Evolutionary conservation across 139 green algal genomes (phyloP), one percentile per base, ranked within the genome.

Genomic region (Closterium sp.): DNA sequence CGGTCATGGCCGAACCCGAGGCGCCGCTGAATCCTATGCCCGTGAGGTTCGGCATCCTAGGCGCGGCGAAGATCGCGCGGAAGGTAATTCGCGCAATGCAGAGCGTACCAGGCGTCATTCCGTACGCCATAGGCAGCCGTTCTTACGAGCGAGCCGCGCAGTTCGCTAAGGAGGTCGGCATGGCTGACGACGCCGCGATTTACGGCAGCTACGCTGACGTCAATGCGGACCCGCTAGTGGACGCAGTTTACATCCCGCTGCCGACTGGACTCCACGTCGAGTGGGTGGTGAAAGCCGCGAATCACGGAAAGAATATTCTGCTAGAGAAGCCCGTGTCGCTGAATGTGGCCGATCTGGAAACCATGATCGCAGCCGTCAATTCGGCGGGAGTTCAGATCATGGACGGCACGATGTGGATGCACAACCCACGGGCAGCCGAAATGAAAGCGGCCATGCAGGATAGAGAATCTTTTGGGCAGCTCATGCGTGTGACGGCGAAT

Each of bases 261-360:
- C n/a, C n/a, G n/a, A n/a, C n/a, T n/a, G n/a, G n/a, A n/a, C n/a
- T n/a, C n/a, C n/a, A n/a, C n/a, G n/a, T n/a, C n/a, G n/a, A n/a
- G n/a, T n/a, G n/a, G n/a, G n/a, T n/a, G n/a, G n/a, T n/a, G n/a
- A n/a, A n/a, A n/a, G n/a, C n/a, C n/a, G n/a, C n/a, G n/a, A n/a
- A n/a, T n/a, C n/a, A n/a, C n/a, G n/a, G n/a, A n/a, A n/a, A n/a
- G n/a, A n/a, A 96, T 88, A 87, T 97, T 13, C 70, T 97, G 28
- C 90, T 95, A 45, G 95, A 97, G 87, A 97, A 97, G 94, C 95
- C 95, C 9, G 91, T 95, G 22, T 92, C 95, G 2, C 5, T 92
- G 86, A 91, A n/a, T 29, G 62, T 4, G 27, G 84, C 34, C 13
- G 90, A 92, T 21, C n/a, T 92, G 31, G 90, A 92, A 17, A 70